Evolutionary conservation across 2,329 filamentous ascomycete species (phyloP), one percentile per base, ranked within the genome.

Genomic region (Ascochyta koolunga): DNA sequence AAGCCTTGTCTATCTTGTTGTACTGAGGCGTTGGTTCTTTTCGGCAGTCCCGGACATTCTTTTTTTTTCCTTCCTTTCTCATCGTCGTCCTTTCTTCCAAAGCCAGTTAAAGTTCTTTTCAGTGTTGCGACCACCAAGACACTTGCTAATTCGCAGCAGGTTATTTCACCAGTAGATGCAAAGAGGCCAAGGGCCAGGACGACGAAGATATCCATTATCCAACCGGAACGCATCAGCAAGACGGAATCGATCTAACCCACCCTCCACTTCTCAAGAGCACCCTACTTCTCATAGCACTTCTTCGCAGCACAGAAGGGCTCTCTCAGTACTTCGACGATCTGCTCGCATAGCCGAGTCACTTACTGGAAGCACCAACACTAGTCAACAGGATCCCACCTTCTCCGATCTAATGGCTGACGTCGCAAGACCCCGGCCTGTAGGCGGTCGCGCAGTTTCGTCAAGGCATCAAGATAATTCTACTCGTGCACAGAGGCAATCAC

Each of bases 321-420:
- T 61, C 52, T 56, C 66, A 31, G 60, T 65, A 38, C 59, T 70
- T 13, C 60, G 71, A 62, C 59, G 72, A 43, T 74, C 72, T 29
- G 68, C 65, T 39, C 68, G 71, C 32, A 65, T 74, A 41, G 69
- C 70, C 44, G 58, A 67, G 38, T 59, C 69, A 37, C 63, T 69
- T 59, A 67, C 68, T 62, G 62, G 57, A 55, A 61, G 67, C 36
- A 54, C 66, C 49, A 37, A 48, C 46, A 56, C 61, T 48, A 31
- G 44, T 45, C 60, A 61, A 13, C 65, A 56, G 31, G 18, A 50
- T 54, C 27, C 50, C 39, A 49, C 54, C 41, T 47, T 62, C 54
- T 58, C 48, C 46, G 60, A 61, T 48, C 47, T 57, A 43, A 75
- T 76, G 73, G 71, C 72, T 59, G 66, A 74, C 65, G 70, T 76